Conservation (phyloP, 1,284 basidiomycete species). For the Ganoderma leucocontextum region DNA sequence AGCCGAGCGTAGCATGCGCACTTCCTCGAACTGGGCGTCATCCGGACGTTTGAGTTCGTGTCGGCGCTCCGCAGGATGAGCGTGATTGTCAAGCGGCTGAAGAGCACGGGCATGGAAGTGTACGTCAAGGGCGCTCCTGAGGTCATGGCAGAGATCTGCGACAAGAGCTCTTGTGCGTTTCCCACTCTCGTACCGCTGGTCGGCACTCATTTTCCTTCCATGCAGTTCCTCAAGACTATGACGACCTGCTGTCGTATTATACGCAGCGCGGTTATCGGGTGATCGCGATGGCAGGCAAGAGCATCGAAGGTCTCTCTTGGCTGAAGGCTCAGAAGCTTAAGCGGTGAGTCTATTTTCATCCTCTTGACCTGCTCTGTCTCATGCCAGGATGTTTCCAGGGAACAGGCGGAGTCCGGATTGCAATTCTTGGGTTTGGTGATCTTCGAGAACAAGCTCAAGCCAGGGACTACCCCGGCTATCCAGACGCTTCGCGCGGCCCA, state of each 20-base stretch:
- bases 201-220: not conserved
- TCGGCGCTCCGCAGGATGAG: conserved; percentile 96
- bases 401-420: conserved; percentile 92
- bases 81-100: conserved; percentile 95
- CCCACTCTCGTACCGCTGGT: too few relatives aligned
- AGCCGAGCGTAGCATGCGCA: conserved; percentile 79
- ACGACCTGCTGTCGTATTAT: conserved; percentile 96
- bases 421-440: conserved; percentile 96
- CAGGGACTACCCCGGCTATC: conserved; percentile 92
- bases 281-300: conserved; percentile 98
- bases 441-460: conserved; percentile 99
- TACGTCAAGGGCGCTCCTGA: conserved; percentile 99
- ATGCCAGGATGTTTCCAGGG: conserved; percentile 55
- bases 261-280: conserved; percentile 98
- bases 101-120: conserved; percentile 94
- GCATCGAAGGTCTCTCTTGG: conserved; percentile 94
- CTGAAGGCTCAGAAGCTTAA: conserved; percentile 97
- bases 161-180: conserved; percentile 86
- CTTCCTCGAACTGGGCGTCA: conserved; percentile 96
- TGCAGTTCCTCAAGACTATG: conserved; percentile 94
- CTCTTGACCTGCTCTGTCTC: not conserved
- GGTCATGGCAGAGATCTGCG: conserved; percentile 96
- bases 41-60: conserved; percentile 97
- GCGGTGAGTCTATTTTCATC: conserved; percentile 59
- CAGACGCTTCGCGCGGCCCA: conserved; percentile 90